Conservation (phyloP, 306 rosid species). For the Ormosia emarginata region DNA sequence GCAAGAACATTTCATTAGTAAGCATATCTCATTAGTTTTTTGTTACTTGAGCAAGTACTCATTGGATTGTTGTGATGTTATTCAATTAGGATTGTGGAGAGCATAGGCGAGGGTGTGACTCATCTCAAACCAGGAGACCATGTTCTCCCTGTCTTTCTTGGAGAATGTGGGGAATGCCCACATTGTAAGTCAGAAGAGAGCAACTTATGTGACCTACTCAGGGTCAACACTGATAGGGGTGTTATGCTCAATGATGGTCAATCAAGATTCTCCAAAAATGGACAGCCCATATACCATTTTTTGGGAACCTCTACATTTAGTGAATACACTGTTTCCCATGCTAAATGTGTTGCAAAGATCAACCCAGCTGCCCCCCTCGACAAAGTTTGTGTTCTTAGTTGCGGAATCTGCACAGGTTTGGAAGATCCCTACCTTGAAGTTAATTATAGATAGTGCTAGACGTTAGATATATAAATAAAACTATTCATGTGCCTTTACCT, state of each 20-base stretch:
- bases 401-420: conserved; percentile 61
- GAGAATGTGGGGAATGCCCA: conserved; percentile 57
- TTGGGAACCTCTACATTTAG: conserved; percentile 66
- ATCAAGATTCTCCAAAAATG: conserved; percentile 52
- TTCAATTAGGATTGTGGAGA: conserved; percentile 34
- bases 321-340: conserved; percentile 56
- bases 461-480: too few relatives aligned
- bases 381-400: conserved; percentile 66
- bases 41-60: background rate
- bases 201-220: conserved; percentile 59
- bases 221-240: conserved; percentile 54
- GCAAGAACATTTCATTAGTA: too few relatives aligned
- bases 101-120: conserved; percentile 61
- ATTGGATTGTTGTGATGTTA: background rate
- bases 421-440: background rate
- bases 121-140: conserved; percentile 60
- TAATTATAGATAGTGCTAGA: background rate
- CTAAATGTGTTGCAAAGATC: conserved; percentile 56
- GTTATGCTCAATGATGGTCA: conserved; percentile 51
- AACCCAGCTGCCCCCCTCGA: conserved; percentile 64
- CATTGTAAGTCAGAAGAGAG: conserved; percentile 64
- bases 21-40: background rate
- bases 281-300: conserved; percentile 56
- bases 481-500: too few relatives aligned
- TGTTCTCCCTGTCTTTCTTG: conserved; percentile 59